Base-by-base conservation (phyloP, 192 early-diverging fungal genomes). In the Anaeromyces robustus region DNA sequence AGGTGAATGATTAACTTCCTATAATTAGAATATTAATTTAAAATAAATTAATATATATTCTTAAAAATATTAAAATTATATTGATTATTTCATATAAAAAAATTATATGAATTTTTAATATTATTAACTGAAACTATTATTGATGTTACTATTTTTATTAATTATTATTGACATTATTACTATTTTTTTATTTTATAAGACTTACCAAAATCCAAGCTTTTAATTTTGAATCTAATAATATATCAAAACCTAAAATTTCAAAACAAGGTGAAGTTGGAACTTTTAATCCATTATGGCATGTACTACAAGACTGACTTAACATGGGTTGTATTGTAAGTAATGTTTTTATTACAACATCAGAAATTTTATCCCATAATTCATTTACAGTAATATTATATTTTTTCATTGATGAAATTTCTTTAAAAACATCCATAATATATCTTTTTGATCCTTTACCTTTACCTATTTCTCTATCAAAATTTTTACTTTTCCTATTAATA, bases 201-300 rank as follows among this genome's bases (percentile, higher is more conserved):
- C 43, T 22, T 68, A 68, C 68, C 9, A 91, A 80, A 2, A 91
- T 85, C 89, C 88, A 91, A 0, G 90, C 87, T 79, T 90, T 90
- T 22, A 91, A 82, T 81, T 88, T 86, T 77, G 81, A 82, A 82
- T 91, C 90, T 41, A 91, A 80, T 43, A 91, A 85, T 26, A 91
- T 87, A 82, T 91, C 90, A 83, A 91, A 91, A 0, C 90, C 90
- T 7, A 91, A 80, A 39, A 91, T 86, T 81, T 91, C 90, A 82
- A 90, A 91, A 81, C 90, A 91, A 30, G 85, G 86, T 12, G 77
- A 81, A 79, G 34, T 78, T 43, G 29, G 68, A 26, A 85, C 29
- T 30, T 79, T 59, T 29, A 80, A 30, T 77, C 83, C 84, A n/a
- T 68, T 68, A 68, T 68, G 52, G 7, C 26, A 68, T 68, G 52